Conservation (phyloP, 1,284 basidiomycete genomes). For the Chondrostereum purpureum region DNA sequence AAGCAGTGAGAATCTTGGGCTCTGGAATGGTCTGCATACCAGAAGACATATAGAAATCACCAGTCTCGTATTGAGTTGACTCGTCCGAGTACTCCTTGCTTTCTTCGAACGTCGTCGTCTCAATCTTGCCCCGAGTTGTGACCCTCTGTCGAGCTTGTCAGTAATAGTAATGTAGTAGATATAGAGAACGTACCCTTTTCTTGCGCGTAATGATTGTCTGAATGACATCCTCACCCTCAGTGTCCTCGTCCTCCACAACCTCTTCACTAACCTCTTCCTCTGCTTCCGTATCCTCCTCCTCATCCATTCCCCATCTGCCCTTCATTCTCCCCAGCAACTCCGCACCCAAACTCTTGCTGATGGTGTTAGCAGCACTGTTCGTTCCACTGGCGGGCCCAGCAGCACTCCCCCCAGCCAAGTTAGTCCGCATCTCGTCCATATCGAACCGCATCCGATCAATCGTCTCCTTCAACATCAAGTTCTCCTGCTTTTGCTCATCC, state of each 20-base stretch:
- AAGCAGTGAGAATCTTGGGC: constrained; percentile 27
- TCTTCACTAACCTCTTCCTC: constrained; percentile 28
- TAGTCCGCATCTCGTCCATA: constrained; percentile 79
- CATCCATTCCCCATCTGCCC: constrained; percentile 30
- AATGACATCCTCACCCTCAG: constrained; percentile 68
- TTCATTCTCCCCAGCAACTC: constrained; percentile 66
- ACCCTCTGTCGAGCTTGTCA: constrained; percentile 48
- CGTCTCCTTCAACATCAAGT: constrained; percentile 84
- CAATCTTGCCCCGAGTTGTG: constrained; percentile 44
- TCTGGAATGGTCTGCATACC: constrained; percentile 12
- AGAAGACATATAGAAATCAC: constrained; percentile 32
- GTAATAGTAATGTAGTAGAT: constrained; percentile 1
- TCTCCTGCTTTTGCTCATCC: constrained; percentile 89
- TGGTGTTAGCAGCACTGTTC: constrained; percentile 40
- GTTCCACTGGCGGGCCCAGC: constrained; percentile 30
- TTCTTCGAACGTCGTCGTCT: constrained; percentile 54
- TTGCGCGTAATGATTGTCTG: constrained; percentile 78
- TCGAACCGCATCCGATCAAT: constrained; percentile 88
- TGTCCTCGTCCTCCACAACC: constrained; percentile 39
- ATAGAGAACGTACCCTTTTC: constrained; percentile 49
- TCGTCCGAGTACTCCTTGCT: constrained; percentile 65
- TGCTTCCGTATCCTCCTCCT: constrained; percentile 28
- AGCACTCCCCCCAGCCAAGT: constrained; percentile 28
- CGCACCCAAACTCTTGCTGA: constrained; percentile 77
- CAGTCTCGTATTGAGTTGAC: constrained; percentile 57